Conservation (phyloP, 2,329 filamentous ascomycete genomes). For the Pseudomassariella vexata region DNA sequence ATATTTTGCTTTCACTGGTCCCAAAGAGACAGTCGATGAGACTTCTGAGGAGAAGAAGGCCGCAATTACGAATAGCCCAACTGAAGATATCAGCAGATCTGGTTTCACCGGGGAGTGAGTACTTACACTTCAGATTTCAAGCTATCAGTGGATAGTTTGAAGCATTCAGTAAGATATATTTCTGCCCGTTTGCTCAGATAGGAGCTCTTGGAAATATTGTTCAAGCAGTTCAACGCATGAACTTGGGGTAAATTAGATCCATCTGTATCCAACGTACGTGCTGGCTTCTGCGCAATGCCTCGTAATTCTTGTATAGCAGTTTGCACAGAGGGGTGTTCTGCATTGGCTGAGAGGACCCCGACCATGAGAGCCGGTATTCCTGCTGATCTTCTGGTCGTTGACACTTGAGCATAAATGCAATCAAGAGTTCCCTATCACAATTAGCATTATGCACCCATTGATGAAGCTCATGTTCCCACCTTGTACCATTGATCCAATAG, state of each 20-base stretch:
- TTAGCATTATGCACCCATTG: constrained; percentile 13
- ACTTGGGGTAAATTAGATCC: constrained; percentile 77
- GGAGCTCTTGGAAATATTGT: constrained; percentile 84
- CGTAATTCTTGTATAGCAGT: constrained; percentile 59
- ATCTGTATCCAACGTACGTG: constrained; percentile 50
- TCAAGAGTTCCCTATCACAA: constrained; percentile 51
- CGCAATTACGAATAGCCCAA: constrained; percentile 94
- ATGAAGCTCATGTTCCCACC: too few relatives aligned
- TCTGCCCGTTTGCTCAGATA: constrained; percentile 69
- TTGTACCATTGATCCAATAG: constrained; percentile 67
- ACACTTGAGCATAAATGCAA: constrained; percentile 69
- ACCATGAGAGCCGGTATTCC: constrained; percentile 84
- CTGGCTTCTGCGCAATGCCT: constrained; percentile 49
- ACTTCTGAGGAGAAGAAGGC: constrained; percentile 80
- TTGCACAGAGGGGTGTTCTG: constrained; percentile 54
- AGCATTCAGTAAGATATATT: constrained; percentile 62
- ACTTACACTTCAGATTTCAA: constrained; percentile 71
- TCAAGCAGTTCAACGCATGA: constrained; percentile 89
- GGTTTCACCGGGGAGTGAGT: background rate
- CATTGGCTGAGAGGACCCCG: constrained; percentile 67
- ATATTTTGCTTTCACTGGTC: constrained; percentile 63
- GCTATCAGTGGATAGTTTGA: constrained; percentile 75
- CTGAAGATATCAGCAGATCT: constrained; percentile 30
- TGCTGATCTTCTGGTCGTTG: constrained; percentile 84
- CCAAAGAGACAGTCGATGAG: constrained; percentile 76